phyloP scores from a whole-genome alignment of 1,284 basidiomycete genomes.

The Rhodotorula glutinis region DNA sequence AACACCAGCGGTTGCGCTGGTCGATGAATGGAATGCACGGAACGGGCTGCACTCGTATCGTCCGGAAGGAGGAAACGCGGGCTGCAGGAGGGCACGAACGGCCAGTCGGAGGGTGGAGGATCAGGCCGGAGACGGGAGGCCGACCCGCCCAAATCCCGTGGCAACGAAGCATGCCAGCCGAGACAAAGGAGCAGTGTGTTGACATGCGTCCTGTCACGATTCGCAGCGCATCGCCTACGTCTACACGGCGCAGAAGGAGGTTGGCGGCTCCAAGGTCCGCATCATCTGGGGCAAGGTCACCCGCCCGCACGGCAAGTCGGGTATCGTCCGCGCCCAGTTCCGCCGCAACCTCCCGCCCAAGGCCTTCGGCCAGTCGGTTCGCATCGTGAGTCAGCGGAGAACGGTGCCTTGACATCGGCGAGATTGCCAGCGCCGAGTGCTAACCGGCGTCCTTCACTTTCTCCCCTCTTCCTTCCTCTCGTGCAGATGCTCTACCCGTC shows the following conservation, averaged over 20 bases:
- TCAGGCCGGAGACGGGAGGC: too few relatives aligned
- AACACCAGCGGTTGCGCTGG: too few relatives aligned
- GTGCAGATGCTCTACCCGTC: conserved; percentile 62
- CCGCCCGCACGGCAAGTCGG: conserved; percentile 88
- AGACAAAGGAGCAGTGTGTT: background rate
- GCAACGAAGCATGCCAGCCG: too few relatives aligned
- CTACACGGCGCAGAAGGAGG: conserved; percentile 57
- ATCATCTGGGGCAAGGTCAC: conserved; percentile 67
- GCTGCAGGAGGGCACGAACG: too few relatives aligned
- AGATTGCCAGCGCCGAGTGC: too few relatives aligned
- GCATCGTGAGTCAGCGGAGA: conserved; percentile 75
- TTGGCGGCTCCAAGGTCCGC: conserved; percentile 51
- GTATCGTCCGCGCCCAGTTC: conserved; percentile 98
- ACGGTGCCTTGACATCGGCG: too few relatives aligned
- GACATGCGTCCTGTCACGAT: background rate
- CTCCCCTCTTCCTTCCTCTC: too few relatives aligned
- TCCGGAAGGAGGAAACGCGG: too few relatives aligned
- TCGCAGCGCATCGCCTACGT: conserved; percentile 90
- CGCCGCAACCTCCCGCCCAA: conserved; percentile 85
- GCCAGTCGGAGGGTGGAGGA: too few relatives aligned
- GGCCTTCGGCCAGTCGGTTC: conserved; percentile 89
- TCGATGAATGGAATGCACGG: too few relatives aligned
- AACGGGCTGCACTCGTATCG: too few relatives aligned
- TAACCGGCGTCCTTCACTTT: background rate
- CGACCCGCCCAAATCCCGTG: too few relatives aligned